Evolutionary conservation across 2,329 filamentous ascomycete species (phyloP), one percentile per base, ranked within the genome.

Genomic region (Pseudonectria buxi): DNA sequence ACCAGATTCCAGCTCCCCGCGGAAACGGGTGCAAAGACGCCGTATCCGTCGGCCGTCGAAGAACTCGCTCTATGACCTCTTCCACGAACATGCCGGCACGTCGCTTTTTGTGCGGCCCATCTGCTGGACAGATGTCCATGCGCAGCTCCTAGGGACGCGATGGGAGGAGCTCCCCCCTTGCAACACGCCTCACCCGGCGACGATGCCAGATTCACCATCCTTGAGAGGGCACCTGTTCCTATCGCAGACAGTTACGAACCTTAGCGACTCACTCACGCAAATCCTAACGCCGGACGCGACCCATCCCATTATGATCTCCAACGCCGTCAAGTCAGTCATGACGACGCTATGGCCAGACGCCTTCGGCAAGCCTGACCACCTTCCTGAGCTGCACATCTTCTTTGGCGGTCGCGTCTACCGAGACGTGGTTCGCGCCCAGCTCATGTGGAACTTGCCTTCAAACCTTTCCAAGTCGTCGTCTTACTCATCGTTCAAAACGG

Each of bases 71-170:
- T 70, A 68, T 47, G 71, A 72, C 41, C 61, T 74, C 29, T 60
- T 78, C 40, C 65, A 68, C 40, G 59, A 69, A 14, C 50, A 77
- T 47, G 53, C 63, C 24, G 67, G 70, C 28, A 55, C 51, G 1
- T 62, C 67, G 1, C 68, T 78, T 14, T 76, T 68, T 39, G 55
- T 72, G 31, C 62, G 66, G 16, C 74, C 74, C 2, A 67, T 76
- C 30, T 68, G 64, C 49, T 78, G 74, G 74, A 76, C 68, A 12
- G 72, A 76, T 35, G 37, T 61, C 2, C 74, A 78, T 40, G 48
- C 62, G 9, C 51, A 58, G 28, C 55, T 76, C 3, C 68, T 78
- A 6, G 65, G 63, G 15, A 68, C 62, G 12, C 54, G 54, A 28
- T 78, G 75, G 55, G 40, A 55, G 16, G 57, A 67, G 45, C 57